A percentile compares a stretch with the other conserved stretches of the same genome.
Conservation (phyloP, 2,329 filamentous ascomycete genomes). For the Colletotrichum godetiae region DNA sequence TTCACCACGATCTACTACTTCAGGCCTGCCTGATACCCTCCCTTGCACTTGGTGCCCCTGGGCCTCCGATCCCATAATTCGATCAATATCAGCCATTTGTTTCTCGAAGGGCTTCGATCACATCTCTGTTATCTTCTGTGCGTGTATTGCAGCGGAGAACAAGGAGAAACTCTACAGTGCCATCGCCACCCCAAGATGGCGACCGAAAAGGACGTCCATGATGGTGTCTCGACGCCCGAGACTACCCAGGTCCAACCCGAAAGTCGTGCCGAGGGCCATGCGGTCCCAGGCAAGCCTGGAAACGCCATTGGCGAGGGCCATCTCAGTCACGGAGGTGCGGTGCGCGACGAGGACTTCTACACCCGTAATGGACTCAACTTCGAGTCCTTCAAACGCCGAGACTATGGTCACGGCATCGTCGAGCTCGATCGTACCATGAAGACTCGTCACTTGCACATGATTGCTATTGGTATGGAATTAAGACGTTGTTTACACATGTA, state of each 20-base stretch:
- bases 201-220: constrained; percentile 26
- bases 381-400: constrained; percentile 39
- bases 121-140: background rate
- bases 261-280: background rate
- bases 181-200: background rate
- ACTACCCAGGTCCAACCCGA: constrained; percentile 25
- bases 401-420: constrained; percentile 36
- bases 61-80: background rate
- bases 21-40: constrained; percentile 5
- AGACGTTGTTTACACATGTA: too few relatives aligned
- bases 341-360: constrained; percentile 29
- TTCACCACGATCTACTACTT: constrained; percentile 2
- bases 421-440: constrained; percentile 50
- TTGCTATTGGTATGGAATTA: constrained; percentile 52
- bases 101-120: background rate
- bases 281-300: background rate
- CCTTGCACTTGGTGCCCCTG: background rate
- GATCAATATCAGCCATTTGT: background rate
- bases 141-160: too few relatives aligned
- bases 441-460: constrained; percentile 62
- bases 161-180: too few relatives aligned
- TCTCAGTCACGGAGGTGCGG: background rate
- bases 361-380: constrained; percentile 40
- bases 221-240: constrained; percentile 30
- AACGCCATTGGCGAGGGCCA: background rate